A percentile compares a stretch with the other conserved stretches of the same genome.
phyloP scores from a whole-genome alignment of 768 basidiomycete genomes.

The Macrocybe gigantea region DNA sequence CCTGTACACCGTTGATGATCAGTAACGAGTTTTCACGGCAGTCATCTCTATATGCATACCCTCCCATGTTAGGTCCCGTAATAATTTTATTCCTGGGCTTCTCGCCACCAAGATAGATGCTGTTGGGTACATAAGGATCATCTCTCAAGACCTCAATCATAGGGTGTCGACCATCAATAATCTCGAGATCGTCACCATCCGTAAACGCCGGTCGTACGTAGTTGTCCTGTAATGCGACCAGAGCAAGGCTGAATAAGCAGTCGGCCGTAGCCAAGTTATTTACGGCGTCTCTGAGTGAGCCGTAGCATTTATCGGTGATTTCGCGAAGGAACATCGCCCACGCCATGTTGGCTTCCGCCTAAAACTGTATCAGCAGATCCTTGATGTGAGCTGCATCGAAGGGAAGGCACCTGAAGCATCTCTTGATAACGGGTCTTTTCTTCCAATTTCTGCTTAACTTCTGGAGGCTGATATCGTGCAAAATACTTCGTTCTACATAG shows the following conservation, averaged over 20 bases:
- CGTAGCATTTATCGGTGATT: conserved; percentile 64
- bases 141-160: conserved; percentile 79
- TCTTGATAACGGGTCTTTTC: conserved; percentile 76
- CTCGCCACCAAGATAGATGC: conserved; percentile 55
- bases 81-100: conserved; percentile 59
- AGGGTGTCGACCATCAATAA: conserved; percentile 85
- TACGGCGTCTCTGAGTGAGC: conserved; percentile 64
- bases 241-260: conserved; percentile 81
- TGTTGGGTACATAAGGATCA: conserved; percentile 86
- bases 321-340: conserved; percentile 65
- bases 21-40: not conserved
- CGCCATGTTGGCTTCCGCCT: conserved; percentile 60
- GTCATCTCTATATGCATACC: conserved; percentile 26
- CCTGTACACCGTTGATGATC: conserved; percentile 23
- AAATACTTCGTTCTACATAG: conserved; percentile 60
- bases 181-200: conserved; percentile 61
- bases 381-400: not conserved
- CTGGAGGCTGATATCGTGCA: conserved; percentile 74
- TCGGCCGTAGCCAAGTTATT: conserved; percentile 81
- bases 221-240: conserved; percentile 66
- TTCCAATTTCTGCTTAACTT: conserved; percentile 51
- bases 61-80: conserved; percentile 85
- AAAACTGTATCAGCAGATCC: not conserved
- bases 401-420: conserved; percentile 39
- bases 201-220: conserved; percentile 78